Percentiles rank a stretch among this genome's conserved stretches.
Conservation (phyloP, 257 asterid genomes). For the Solanum corneliomulleri region DNA sequence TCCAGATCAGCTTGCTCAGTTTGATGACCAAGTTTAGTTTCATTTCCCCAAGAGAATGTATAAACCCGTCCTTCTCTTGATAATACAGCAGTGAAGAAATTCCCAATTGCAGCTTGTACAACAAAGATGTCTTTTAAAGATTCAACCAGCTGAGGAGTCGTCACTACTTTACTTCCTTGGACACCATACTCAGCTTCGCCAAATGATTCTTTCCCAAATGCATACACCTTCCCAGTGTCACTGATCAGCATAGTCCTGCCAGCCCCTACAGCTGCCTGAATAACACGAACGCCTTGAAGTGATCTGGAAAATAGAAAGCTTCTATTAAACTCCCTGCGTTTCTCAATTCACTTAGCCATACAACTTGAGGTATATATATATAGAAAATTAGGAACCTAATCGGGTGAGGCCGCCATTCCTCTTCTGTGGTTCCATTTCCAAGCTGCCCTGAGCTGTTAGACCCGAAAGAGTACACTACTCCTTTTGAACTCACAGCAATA, state of each 20-base stretch:
- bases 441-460: conserved; percentile 92
- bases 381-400: conserved; percentile 41
- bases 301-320: conserved; percentile 51
- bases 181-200: conserved; percentile 81
- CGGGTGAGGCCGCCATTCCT: conserved; percentile 63
- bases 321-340: conserved; percentile 2
- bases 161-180: conserved; percentile 56
- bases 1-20: conserved; percentile 71
- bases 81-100: conserved; percentile 90
- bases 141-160: conserved; percentile 74
- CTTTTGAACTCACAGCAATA: conserved; percentile 74
- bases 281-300: conserved; percentile 75
- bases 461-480: conserved; percentile 85
- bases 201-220: conserved; percentile 83
- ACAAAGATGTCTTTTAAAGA: conserved; percentile 86
- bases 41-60: conserved; percentile 97
- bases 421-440: conserved; percentile 77
- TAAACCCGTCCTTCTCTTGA: conserved; percentile 91
- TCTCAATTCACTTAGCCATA: neutral
- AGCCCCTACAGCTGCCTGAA: conserved; percentile 92
- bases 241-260: conserved; percentile 87
- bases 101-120: conserved; percentile 95
- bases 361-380: neutral
- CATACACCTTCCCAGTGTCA: conserved; percentile 74
- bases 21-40: conserved; percentile 83